Evolutionary conservation across 192 early-diverging fungal species (phyloP).

Genomic region (Spizellomyces punctatus): DNA sequence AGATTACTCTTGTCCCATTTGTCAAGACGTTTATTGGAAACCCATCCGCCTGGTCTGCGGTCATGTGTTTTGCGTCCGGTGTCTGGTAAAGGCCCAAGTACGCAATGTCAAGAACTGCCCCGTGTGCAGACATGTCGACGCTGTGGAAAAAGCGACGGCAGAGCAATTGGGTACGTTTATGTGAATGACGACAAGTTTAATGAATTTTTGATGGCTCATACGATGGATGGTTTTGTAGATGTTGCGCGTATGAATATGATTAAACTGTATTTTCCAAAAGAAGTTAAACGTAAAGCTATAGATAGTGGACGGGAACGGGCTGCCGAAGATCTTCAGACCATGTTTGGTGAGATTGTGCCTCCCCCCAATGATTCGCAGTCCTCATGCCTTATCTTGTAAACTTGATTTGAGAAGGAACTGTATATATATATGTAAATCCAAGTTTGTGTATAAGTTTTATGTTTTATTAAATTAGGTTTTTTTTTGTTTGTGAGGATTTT

Average conservation of each 20-base stretch:
- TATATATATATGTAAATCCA: too few species aligned
- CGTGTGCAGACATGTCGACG: slow-evolving; percentile 66
- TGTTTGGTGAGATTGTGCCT: slow-evolving; percentile 21
- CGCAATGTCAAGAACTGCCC: slow-evolving; percentile 71
- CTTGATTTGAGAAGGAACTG: too few species aligned
- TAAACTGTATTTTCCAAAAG: slow-evolving; percentile 77
- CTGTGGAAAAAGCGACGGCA: slow-evolving; percentile 58
- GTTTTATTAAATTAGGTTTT: too few species aligned
- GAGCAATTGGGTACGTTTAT: not conserved
- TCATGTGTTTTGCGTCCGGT: slow-evolving; percentile 81
- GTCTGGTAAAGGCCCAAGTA: slow-evolving; percentile 72
- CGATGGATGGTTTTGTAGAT: slow-evolving; percentile 35
- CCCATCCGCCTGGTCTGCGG: slow-evolving; percentile 75
- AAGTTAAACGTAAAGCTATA: slow-evolving; percentile 70
- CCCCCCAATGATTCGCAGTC: too few species aligned
- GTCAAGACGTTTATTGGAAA: slow-evolving; percentile 73
- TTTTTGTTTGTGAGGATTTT: too few species aligned
- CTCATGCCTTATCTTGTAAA: too few species aligned
- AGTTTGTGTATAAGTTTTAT: too few species aligned
- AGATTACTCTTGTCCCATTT: slow-evolving; percentile 82
- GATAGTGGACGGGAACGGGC: slow-evolving; percentile 68
- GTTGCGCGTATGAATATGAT: slow-evolving; percentile 68
- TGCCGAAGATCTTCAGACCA: slow-evolving; percentile 60
- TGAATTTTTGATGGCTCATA: not conserved
- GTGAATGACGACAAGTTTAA: slow-evolving; percentile 31